Base-by-base conservation (phyloP, 371 early-diverging fungal genomes). In the Mortierella sp. region DNA sequence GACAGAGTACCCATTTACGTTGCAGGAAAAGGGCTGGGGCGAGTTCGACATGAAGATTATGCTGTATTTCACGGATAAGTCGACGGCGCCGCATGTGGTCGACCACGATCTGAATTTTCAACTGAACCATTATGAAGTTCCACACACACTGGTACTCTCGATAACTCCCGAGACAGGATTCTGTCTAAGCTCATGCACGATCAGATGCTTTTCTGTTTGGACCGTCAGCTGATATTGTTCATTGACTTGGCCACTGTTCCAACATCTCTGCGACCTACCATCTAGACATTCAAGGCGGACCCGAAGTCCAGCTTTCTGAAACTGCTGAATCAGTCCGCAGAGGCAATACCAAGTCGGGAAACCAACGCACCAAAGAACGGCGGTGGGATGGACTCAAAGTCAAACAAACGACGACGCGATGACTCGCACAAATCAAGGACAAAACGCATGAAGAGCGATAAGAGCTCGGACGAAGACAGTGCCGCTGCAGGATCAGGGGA, bases 21-120 rank as follows among this genome's bases (percentile, higher is more conserved):
- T 90, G 34, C 80, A 83, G 67, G 88, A 91, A 63, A 83, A 87
- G 67, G 91, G 91, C 13, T 91, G 91, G 91, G 91, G 91, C 48
- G 89, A 88, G 66, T 91, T 91, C 57, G 91, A 91, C 79, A 81
- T 91, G 80, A 79, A 83, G 22, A 82, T 89, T 29, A 70, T 83
- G 52, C 73, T 91, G 8, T 80, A 86, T 57, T 88, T 88, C 62
- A 66, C 71, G 16, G 74, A 87, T 63, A 78, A 84, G 24, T 41
- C 79, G 43, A 60, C 79, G 3, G 71, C 81, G 40, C 85, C 87
- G 8, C 67, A 79, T 54, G 79, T 71, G 22, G 79, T 90, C 28
- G 77, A 80, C 44, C 87, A 87, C 61, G 89, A 90, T 58, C 80
- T 90, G 46, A 85, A 87, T 71, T 90, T 90, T 62, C 82, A 82